phyloP scores from a whole-genome alignment of 2,329 filamentous ascomycete species.

The Didymella keratinophila region DNA sequence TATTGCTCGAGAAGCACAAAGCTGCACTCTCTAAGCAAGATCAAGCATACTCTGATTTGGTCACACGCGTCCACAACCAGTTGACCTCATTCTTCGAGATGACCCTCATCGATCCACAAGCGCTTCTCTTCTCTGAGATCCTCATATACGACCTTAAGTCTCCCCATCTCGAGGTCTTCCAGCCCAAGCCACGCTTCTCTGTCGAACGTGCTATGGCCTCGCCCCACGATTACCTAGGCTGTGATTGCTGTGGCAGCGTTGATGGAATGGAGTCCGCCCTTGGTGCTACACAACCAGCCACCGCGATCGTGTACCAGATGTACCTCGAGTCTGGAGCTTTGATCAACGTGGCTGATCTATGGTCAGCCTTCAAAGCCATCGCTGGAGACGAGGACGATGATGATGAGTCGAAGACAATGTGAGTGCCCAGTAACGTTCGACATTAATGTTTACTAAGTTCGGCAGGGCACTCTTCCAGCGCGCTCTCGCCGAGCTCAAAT shows the following conservation, averaged over 20 bases:
- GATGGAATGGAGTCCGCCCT: conserved; percentile 55
- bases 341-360: conserved; percentile 81
- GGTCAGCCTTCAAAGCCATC: conserved; percentile 76
- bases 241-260: conserved; percentile 67
- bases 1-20: conserved; percentile 79
- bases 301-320: conserved; percentile 78
- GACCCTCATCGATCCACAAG: conserved; percentile 58
- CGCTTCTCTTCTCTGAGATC: conserved; percentile 71
- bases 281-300: conserved; percentile 70
- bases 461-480: conserved; percentile 78
- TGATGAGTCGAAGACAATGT: conserved; percentile 58
- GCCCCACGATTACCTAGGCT: conserved; percentile 80
- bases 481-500: conserved; percentile 82
- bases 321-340: conserved; percentile 79
- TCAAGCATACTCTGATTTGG: conserved; percentile 71
- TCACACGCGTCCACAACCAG: conserved; percentile 64
- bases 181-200: conserved; percentile 73
- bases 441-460: not conserved
- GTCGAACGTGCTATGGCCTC: conserved; percentile 75
- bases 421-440: conserved; percentile 26
- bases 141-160: conserved; percentile 77
- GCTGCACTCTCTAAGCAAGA: conserved; percentile 75
- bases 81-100: conserved; percentile 59
- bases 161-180: conserved; percentile 76
- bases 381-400: conserved; percentile 61